Base-by-base conservation (phyloP, 371 early-diverging fungal genomes). In the Apophysomyces sp. region DNA sequence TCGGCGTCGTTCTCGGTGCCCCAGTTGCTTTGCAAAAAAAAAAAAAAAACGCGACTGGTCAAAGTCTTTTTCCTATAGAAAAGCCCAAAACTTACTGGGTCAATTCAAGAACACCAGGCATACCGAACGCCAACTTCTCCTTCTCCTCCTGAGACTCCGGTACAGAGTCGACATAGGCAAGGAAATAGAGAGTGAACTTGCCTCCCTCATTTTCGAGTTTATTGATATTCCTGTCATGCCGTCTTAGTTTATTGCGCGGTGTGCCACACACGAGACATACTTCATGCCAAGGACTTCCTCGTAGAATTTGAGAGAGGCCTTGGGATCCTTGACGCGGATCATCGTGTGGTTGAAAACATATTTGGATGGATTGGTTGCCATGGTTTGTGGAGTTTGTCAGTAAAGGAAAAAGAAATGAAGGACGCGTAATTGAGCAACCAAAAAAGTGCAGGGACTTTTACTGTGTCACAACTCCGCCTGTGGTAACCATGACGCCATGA, bases 251-350 rank as follows among this genome's bases (percentile, higher is more conserved):
- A 21, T 29, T 8, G 9, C 30, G 15, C 26, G 18, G 51, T 21
- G 32, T 49, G 51, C 29, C 9, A 40, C 15, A 0, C 9, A n/a
- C 34, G 12, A 49, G 13, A 63, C 65, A 62, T 84, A 88, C 90
- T 86, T 91, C 94, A 95, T 93, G 56, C 95, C 95, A 39, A 93
- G 81, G 21, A 88, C 76, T 41, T 90, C 85, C 36, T 79, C 66
- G 69, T 95, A 95, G 60, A 95, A 95, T 58, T 87, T 68, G 30
- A 92, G 32, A 13, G 93, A 92, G 21, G 77, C 82, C 72, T 86
- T 70, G 41, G 92, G 90, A 74, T 95, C 93, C 83, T 85, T 90
- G 64, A 92, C 86, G 58, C 93, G 87, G 80, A 89, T 83, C 92
- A 92, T 92, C 34, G 92, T 91, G 80, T 94, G 92, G 78, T 92